These are phyloP conservation scores for Excoecaria cochinchinensis DNA, from an alignment of 345 rosid genomes.

Conservation along the genomic window DNA sequence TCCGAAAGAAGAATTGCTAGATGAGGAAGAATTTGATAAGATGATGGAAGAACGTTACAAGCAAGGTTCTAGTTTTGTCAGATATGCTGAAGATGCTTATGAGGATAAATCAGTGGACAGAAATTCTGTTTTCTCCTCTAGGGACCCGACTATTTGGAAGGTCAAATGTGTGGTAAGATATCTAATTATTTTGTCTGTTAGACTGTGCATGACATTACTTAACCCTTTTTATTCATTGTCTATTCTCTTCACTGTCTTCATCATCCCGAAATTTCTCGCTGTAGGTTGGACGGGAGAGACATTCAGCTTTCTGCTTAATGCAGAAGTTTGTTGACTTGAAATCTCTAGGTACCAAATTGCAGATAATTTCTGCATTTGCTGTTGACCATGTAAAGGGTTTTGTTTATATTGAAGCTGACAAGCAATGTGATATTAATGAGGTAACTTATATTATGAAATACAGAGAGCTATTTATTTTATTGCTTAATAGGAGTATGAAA, in stretches of 20 bases:
- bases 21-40: conserved; percentile 77
- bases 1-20: conserved; percentile 77
- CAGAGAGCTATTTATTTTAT: conserved; percentile 5
- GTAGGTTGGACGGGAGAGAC: conserved; percentile 83
- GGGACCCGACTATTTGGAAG: conserved; percentile 81
- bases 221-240: not conserved
- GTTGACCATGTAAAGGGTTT: conserved; percentile 80
- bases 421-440: conserved; percentile 66
- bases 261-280: conserved; percentile 22
- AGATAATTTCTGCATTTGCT: conserved; percentile 68
- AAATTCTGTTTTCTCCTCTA: conserved; percentile 48
- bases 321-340: conserved; percentile 84
- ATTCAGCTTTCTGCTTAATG: conserved; percentile 83
- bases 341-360: conserved; percentile 54
- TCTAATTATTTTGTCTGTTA: not conserved
- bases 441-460: conserved; percentile 35
- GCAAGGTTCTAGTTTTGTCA: conserved; percentile 46
- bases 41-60: conserved; percentile 84
- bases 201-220: not conserved
- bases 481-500: not conserved
- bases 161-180: conserved; percentile 80
- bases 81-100: conserved; percentile 57
- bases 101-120: conserved; percentile 55
- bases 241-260: not conserved
- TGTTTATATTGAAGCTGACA: conserved; percentile 76